Conservation (phyloP, 1,284 basidiomycete species). For the Fomitopsis betulina region DNA sequence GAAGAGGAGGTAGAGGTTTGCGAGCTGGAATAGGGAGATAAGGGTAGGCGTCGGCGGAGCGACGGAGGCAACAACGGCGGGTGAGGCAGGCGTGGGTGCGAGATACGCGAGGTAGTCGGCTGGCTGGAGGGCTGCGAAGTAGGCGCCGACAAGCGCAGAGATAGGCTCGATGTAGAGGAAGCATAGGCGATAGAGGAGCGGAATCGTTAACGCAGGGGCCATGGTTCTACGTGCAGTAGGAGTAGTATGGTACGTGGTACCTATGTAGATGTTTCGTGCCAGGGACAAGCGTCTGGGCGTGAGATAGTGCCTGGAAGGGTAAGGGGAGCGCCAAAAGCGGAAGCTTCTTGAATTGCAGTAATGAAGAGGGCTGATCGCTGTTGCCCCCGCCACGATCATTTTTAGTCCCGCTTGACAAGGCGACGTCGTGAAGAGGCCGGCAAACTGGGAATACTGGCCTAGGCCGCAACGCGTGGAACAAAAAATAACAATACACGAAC, state of each 20-base stretch:
- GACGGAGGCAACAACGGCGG: conserved; percentile 7
- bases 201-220: conserved; percentile 5
- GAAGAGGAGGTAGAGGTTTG: conserved; percentile 49
- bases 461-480: not conserved
- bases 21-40: conserved; percentile 42
- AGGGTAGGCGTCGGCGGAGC: conserved; percentile 30
- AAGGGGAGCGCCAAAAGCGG: not conserved
- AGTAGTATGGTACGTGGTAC: not conserved
- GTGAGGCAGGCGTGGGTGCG: conserved; percentile 18
- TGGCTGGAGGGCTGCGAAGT: conserved; percentile 39
- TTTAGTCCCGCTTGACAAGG: not conserved
- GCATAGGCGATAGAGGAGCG: conserved; percentile 36
- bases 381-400: not conserved
- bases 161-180: conserved; percentile 50
- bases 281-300: not conserved
- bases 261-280: not conserved
- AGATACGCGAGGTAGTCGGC: conserved; percentile 38
- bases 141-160: conserved; percentile 44
- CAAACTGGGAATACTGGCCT: not conserved
- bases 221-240: not conserved
- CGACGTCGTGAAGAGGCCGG: not conserved
- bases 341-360: not conserved
- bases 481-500: no score
- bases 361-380: not conserved
- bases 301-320: not conserved